phyloP scores from a whole-genome alignment of 1,284 basidiomycete genomes.

The Athelia psychrophila region DNA sequence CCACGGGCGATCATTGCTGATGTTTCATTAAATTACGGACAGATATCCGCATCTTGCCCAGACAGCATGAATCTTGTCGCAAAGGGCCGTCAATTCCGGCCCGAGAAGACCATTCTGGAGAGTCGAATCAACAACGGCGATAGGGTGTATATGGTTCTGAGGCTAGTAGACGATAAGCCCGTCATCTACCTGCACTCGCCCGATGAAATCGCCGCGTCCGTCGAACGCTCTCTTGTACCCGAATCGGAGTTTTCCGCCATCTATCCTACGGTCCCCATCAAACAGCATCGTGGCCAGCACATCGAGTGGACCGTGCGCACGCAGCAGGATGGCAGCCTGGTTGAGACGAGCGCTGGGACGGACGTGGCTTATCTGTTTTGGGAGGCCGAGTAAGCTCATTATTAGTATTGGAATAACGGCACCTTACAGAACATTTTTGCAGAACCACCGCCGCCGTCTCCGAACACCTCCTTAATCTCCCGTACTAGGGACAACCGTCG shows the following conservation, averaged over 20 bases:
- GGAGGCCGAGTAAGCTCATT: constrained; percentile 24
- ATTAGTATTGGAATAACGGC: background rate
- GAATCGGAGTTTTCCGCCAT: constrained; percentile 20
- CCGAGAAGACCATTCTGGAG: background rate
- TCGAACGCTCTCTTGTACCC: constrained; percentile 14
- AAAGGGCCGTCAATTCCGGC: no score
- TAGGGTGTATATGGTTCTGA: background rate
- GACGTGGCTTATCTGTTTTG: constrained; percentile 32
- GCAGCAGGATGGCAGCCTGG: constrained; percentile 19
- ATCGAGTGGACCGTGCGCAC: constrained; percentile 26
- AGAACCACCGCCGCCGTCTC: constrained; percentile 4
- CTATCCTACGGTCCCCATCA: constrained; percentile 12
- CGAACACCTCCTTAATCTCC: background rate
- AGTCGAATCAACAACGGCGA: background rate
- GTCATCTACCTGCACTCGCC: constrained; percentile 5
- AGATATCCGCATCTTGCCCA: no score
- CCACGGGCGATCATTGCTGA: no score
- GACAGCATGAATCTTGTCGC: no score
- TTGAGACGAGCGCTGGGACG: constrained; percentile 15
- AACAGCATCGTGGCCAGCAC: constrained; percentile 7
- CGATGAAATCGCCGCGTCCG: constrained; percentile 8
- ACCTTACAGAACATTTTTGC: background rate
- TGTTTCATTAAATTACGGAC: no score
- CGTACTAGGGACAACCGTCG: background rate
- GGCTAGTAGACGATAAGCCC: background rate